Evolutionary conservation across 371 early-diverging fungal species (phyloP).

Genomic region (Vairimorpha necatrix): DNA sequence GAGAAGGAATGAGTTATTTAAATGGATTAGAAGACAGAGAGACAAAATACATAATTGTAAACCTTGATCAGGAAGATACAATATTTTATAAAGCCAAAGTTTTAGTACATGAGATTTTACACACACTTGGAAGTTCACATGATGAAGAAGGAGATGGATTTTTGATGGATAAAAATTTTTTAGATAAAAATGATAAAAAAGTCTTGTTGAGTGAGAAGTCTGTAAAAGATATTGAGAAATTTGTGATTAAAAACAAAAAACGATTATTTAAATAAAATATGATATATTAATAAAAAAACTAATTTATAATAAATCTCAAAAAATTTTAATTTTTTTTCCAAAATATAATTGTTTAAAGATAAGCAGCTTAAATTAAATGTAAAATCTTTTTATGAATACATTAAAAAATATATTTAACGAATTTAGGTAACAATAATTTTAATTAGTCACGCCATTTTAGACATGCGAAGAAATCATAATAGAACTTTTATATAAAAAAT

Average conservation of each 20-base stretch:
- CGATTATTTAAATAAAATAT: not conserved
- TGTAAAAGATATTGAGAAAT: slow-evolving; percentile 8
- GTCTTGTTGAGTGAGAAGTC: not conserved
- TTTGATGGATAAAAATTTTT: slow-evolving; percentile 4
- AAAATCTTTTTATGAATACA: no score
- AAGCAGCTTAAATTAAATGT: no score
- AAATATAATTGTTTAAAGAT: no score
- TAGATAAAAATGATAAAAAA: slow-evolving; percentile 3
- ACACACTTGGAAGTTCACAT: slow-evolving; percentile 34
- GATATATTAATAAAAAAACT: not conserved
- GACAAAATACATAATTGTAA: slow-evolving; percentile 15
- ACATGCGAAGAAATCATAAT: no score
- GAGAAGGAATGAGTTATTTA: slow-evolving; percentile 24
- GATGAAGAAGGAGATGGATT: not conserved
- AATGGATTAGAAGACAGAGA: not conserved
- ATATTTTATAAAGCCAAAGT: slow-evolving; percentile 37
- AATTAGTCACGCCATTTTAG: no score
- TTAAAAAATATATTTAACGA: no score
- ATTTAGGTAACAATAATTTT: no score
- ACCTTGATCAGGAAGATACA: not conserved
- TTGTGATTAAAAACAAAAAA: not conserved
- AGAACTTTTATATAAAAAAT: no score
- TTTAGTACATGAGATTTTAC: slow-evolving; percentile 46
- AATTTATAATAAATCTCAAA: not conserved
- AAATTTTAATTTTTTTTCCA: no score